These are phyloP conservation scores for Corynascus novoguineensis DNA, from an alignment of 495 filamentous ascomycete species.

Conservation along the genomic window DNA sequence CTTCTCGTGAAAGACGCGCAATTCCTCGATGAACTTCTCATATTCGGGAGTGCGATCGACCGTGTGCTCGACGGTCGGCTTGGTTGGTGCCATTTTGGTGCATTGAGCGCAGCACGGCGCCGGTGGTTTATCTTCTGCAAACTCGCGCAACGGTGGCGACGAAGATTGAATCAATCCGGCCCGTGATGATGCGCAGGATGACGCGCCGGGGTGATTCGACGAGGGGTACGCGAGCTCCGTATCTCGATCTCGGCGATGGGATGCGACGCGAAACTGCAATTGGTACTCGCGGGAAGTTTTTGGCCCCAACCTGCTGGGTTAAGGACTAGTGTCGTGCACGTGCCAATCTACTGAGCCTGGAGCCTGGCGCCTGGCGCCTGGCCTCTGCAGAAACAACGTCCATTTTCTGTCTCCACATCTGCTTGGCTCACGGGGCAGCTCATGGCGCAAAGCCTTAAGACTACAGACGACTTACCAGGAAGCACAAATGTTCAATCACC, in stretches of 20 bases:
- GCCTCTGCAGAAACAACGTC: too few relatives aligned
- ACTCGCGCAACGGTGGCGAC: too few relatives aligned
- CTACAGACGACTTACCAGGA: too few relatives aligned
- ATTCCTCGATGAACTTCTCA: constrained; percentile 61
- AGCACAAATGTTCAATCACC: too few relatives aligned
- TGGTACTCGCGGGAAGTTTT: constrained; percentile 18
- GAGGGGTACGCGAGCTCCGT: background rate
- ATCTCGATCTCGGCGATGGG: constrained; percentile 10
- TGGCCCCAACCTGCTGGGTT: constrained; percentile 6
- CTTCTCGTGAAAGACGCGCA: constrained; percentile 61
- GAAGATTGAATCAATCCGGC: background rate
- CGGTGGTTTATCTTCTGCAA: background rate
- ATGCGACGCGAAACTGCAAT: constrained; percentile 21
- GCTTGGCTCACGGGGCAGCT: too few relatives aligned
- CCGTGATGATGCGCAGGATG: background rate
- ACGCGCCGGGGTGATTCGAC: constrained; percentile 1
- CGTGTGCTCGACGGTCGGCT: constrained; percentile 30
- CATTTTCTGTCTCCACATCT: too few relatives aligned
- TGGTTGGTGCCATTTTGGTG: constrained; percentile 35
- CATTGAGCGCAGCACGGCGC: constrained; percentile 24
- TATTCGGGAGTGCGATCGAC: constrained; percentile 57
- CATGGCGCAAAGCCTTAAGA: too few relatives aligned
- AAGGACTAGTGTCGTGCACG: constrained; percentile 7
- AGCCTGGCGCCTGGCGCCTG: too few relatives aligned
- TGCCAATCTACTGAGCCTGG: background rate